Evolutionary conservation across 225 moss, liverwort and hornwort genomes (phyloP), one percentile per base, ranked within the genome.

Genomic region (Polytrichum commune): DNA sequence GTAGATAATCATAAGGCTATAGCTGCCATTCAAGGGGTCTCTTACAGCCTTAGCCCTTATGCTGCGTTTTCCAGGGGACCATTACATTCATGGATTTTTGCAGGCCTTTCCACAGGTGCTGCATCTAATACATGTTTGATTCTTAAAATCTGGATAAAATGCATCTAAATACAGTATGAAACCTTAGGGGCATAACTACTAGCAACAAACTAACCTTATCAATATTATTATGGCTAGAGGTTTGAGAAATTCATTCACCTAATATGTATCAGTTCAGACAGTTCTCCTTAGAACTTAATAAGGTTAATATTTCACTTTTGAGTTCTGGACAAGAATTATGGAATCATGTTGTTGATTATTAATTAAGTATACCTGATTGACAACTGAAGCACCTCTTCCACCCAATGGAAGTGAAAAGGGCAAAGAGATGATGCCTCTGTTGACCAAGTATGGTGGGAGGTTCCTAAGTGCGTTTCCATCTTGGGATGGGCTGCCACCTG

Each of bases 71-170:
- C 85, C 28, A 85, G 73, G 46, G 79, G 80, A 10, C 76, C 63
- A 7, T 61, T 85, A 67, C 60, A 81, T 69, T 78, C 67, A 23
- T 88, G 85, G 88, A 19, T 78, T 67, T 75, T 78, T 63, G 68
- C 77, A 72, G 70, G 81, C 74, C 81, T 84, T 79, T 69, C 76
- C 23, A 84, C 83, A 83, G 79, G 85, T 90, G 69, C 64, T 72
- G 26, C 73, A 70, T 70, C 33, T 75, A 32, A 75, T 72, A 58
- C 54, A 9, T 61, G 63, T 70, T 65, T 24, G 46, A 13, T 46
- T 46, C 46, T 3, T 46, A 46, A 16, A 46, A 46, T 13, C 13
- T 46, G 13, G 46, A 46, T 46, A 3, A 46, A 13, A 46, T 46
- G 13, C 46, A 46, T 46, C 46, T 13, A 7, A 32, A 32, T 32